phyloP scores from a whole-genome alignment of 2,329 filamentous ascomycete species.

The Parafenestella ontariensis region DNA sequence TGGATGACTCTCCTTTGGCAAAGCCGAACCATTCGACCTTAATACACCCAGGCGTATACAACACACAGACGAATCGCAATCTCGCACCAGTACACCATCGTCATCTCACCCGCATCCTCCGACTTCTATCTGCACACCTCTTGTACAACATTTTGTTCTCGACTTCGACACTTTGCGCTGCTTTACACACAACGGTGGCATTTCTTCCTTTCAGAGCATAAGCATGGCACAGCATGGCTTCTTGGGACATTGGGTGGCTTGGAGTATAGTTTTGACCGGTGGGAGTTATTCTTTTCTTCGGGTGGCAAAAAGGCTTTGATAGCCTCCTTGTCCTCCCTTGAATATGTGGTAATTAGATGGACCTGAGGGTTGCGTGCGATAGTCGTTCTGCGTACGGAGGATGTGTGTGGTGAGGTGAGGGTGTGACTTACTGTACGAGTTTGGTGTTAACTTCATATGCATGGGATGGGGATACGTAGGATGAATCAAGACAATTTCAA shows the following conservation, averaged over 20 bases:
- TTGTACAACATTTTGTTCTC: constrained; percentile 20
- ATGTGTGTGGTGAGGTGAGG: constrained; percentile 4
- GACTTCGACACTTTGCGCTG: constrained; percentile 3
- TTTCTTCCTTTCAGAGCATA: constrained; percentile 10
- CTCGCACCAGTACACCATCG: constrained; percentile 5
- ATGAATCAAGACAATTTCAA: constrained; percentile 26
- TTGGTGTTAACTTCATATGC: constrained; percentile 9
- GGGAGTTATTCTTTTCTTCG: constrained; percentile 7
- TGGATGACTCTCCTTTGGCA: constrained; percentile 17
- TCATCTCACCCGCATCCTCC: not conserved
- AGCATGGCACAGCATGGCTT: constrained; percentile 20
- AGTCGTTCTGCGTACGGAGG: not conserved
- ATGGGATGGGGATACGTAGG: constrained; percentile 27
- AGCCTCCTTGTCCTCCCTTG: constrained; percentile 13
- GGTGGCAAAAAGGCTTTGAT: constrained; percentile 27
- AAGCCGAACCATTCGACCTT: not conserved
- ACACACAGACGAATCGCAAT: constrained; percentile 2
- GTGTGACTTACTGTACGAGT: constrained; percentile 20
- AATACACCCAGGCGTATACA: constrained; percentile 2
- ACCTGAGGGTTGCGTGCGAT: not conserved
- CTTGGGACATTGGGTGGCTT: constrained; percentile 14
- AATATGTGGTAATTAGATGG: constrained; percentile 14
- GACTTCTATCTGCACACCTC: constrained; percentile 9
- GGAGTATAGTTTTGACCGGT: constrained; percentile 7
- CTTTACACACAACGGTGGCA: constrained; percentile 5